Base-by-base conservation (phyloP, 306 rosid genomes). In the Datisca glomerata region DNA sequence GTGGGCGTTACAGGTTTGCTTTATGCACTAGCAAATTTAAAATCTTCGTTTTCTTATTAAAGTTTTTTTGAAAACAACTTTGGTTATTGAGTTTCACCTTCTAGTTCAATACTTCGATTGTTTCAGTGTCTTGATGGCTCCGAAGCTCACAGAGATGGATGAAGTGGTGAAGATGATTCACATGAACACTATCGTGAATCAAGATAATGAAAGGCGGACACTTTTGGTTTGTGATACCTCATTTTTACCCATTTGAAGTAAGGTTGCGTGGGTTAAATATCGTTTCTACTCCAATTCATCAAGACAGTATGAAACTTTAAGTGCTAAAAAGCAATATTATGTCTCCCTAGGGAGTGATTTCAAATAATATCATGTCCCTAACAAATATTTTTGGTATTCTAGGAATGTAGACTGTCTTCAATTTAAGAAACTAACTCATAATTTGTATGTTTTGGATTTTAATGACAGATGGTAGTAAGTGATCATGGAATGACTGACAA, bases 401-500 rank as follows among this genome's bases (percentile, higher is more conserved):
- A n/a, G n/a, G n/a, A n/a, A n/a, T n/a, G n/a, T n/a, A n/a, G n/a
- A n/a, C n/a, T n/a, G n/a, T n/a, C n/a, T n/a, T n/a, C n/a, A n/a
- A n/a, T n/a, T n/a, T n/a, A n/a, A n/a, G n/a, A n/a, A n/a, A n/a
- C n/a, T n/a, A n/a, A n/a, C n/a, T n/a, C n/a, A n/a, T n/a, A 55
- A 47, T 53, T 45, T 51, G 33, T 56, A 23, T 39, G 37, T 45
- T 49, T 14, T 21, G 46, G 23, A 51, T 17, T 47, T 51, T 68
- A 15, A 43, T 38, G 37, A 35, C 47, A 87, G 96, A 74, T 79
- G 44, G 76, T 79, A 19, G 85, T 67, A 46, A 87, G 96, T 67
- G 96, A 87, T 77, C 96, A 87, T 67, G 96, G 96, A 64, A 87
- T 87, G 96, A 79, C 89, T 28, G 85, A 74, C 40, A 82, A 53